A percentile compares a stretch with the other conserved stretches of the same genome.
Conservation (phyloP, 2,329 filamentous ascomycete genomes). For the Neospermospora avenae region DNA sequence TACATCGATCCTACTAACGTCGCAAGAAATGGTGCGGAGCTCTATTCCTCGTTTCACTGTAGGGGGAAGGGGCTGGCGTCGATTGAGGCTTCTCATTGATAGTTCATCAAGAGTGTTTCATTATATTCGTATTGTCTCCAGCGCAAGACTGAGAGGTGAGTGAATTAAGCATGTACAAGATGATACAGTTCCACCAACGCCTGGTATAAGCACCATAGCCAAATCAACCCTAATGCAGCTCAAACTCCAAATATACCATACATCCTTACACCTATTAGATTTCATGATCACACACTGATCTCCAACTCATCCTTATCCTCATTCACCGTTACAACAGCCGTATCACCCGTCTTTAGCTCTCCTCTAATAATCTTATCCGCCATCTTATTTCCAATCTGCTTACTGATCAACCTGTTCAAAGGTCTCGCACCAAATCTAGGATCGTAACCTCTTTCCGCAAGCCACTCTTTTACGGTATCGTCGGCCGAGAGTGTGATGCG, state of each 20-base stretch:
- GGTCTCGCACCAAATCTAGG: constrained; percentile 88
- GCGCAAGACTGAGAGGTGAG: neutral
- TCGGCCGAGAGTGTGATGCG: constrained; percentile 74
- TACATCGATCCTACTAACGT: no score
- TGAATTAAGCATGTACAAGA: neutral
- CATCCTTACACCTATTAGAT: neutral
- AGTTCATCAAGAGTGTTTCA: neutral
- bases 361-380: constrained; percentile 92
- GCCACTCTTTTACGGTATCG: constrained; percentile 74
- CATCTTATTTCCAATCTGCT: constrained; percentile 82
- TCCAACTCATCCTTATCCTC: constrained; percentile 55
- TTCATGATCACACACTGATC: constrained; percentile 1
- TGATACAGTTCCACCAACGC: neutral
- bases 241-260: neutral
- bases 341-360: constrained; percentile 71
- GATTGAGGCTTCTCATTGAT: no score
- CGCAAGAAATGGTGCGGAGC: no score
- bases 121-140: neutral
- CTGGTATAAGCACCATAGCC: neutral
- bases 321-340: constrained; percentile 66
- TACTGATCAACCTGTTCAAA: constrained; percentile 85
- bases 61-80: no score
- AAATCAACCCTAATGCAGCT: constrained; percentile 1
- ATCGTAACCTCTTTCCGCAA: constrained; percentile 86
- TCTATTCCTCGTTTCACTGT: no score